phyloP scores from a whole-genome alignment of 2,329 filamentous ascomycete genomes.

The Cercospora brassicicola region DNA sequence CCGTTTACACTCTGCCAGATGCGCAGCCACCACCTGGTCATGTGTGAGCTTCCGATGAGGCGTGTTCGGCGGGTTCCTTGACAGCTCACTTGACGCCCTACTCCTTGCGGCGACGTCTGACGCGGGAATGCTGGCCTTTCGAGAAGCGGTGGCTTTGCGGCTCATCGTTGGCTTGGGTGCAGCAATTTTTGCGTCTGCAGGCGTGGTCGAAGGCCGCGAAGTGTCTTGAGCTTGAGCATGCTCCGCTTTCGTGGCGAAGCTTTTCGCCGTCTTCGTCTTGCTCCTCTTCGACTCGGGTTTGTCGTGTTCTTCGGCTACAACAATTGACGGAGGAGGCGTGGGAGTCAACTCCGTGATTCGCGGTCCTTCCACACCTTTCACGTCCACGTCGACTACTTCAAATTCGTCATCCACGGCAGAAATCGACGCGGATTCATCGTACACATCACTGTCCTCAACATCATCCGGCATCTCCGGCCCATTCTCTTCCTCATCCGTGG shows the following conservation, averaged over 20 bases:
- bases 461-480: neutral
- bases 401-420: neutral
- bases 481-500: slow-evolving; percentile 10
- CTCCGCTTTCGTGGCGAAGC: neutral
- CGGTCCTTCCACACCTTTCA: neutral
- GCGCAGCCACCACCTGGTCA: slow-evolving; percentile 3
- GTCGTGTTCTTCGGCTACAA: neutral
- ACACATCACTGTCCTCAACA: slow-evolving; percentile 7
- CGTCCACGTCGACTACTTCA: neutral
- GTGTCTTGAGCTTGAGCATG: neutral
- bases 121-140: neutral
- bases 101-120: neutral
- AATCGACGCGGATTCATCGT: neutral
- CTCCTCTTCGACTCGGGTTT: neutral
- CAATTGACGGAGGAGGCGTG: neutral
- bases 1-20: slow-evolving; percentile 11
- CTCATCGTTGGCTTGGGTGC: neutral
- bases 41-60: neutral
- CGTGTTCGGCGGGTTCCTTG: neutral
- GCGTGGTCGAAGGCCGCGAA: neutral
- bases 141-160: neutral
- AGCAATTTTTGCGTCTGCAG: neutral
- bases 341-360: neutral
- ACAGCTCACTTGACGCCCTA: neutral
- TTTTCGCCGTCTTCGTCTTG: neutral